Percentiles rank a stretch among this genome's conserved stretches.
phyloP scores from a whole-genome alignment of 1,284 basidiomycete genomes.

The Heterobasidion irregulare region DNA sequence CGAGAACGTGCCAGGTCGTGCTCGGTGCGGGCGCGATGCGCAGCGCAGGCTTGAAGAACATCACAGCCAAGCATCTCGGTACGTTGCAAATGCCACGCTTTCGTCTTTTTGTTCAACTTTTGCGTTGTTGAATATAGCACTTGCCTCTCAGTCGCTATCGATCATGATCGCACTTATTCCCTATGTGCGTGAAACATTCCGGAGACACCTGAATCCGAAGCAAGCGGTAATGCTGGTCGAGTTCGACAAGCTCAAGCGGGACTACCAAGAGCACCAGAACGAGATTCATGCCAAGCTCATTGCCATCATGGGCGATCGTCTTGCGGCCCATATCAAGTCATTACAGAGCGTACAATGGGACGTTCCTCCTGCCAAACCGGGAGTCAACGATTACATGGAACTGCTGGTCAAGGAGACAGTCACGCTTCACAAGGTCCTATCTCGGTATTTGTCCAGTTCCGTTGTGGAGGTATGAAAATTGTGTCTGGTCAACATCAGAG shows the following conservation, averaged over 20 bases:
- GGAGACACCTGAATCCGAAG: conserved; percentile 85
- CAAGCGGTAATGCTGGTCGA: conserved; percentile 96
- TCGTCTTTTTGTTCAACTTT: conserved; percentile 7
- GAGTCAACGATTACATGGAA: conserved; percentile 81
- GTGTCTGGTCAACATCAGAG: conserved; percentile 1
- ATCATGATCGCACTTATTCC: conserved; percentile 95
- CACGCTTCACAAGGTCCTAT: conserved; percentile 93
- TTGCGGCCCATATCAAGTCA: conserved; percentile 79
- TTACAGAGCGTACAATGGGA: conserved; percentile 80
- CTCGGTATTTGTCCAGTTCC: conserved; percentile 74
- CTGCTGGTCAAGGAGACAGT: conserved; percentile 92
- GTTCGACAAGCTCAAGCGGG: conserved; percentile 98
- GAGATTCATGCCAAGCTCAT: conserved; percentile 98
- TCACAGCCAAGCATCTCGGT: conserved; percentile 97
- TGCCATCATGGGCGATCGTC: conserved; percentile 95
- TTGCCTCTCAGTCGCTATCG: conserved; percentile 93
- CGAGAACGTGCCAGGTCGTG: conserved; percentile 96
- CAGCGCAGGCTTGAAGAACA: conserved; percentile 95
- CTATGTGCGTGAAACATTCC: conserved; percentile 90
- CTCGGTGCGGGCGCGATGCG: conserved; percentile 97
- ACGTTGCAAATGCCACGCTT: conserved; percentile 13
- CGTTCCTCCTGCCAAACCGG: conserved; percentile 38
- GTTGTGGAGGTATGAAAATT: conserved; percentile 66
- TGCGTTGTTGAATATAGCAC: conserved; percentile 39
- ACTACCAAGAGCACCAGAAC: conserved; percentile 98